These are phyloP conservation scores for Aspergillus carlsbadensis DNA, from an alignment of 495 filamentous ascomycete species.

Conservation along the genomic window DNA sequence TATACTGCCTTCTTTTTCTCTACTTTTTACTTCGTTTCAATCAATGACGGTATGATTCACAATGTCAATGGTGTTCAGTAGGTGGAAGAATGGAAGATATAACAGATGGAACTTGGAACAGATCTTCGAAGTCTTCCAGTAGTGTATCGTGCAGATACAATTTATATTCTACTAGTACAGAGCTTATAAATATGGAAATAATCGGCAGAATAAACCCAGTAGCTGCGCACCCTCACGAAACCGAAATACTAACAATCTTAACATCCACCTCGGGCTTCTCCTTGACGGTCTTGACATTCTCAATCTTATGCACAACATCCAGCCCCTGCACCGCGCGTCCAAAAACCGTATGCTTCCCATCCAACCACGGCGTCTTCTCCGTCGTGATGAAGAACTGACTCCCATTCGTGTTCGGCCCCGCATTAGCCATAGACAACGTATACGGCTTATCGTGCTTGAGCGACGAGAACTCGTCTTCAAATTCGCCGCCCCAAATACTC, in stretches of 20 bases:
- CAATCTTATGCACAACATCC: slow-evolving; percentile 96
- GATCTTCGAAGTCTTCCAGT: too few relatives aligned
- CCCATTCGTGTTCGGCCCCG: slow-evolving; percentile 74
- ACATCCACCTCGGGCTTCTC: slow-evolving; percentile 97
- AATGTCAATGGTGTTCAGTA: background rate
- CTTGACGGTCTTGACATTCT: slow-evolving; percentile 87
- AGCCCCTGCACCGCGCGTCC: slow-evolving; percentile 84
- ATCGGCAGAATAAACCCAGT: too few relatives aligned
- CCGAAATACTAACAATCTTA: slow-evolving; percentile 85
- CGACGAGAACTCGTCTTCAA: slow-evolving; percentile 90
- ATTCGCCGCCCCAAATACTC: slow-evolving; percentile 94
- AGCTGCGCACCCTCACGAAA: slow-evolving; percentile 16
- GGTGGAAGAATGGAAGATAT: too few relatives aligned
- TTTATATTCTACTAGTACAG: too few relatives aligned
- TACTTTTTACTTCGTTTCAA: background rate
- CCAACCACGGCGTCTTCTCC: slow-evolving; percentile 94
- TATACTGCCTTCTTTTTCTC: slow-evolving; percentile 3
- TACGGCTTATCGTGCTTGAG: slow-evolving; percentile 95
- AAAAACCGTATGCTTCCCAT: slow-evolving; percentile 95
- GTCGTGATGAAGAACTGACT: slow-evolving; percentile 99
- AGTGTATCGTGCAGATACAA: too few relatives aligned
- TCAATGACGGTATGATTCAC: background rate
- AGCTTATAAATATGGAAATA: too few relatives aligned
- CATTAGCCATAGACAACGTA: slow-evolving; percentile 96
- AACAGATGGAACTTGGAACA: too few relatives aligned